Base-by-base conservation (phyloP, 2,329 filamentous ascomycete species). In the Clonostachys rosea region DNA sequence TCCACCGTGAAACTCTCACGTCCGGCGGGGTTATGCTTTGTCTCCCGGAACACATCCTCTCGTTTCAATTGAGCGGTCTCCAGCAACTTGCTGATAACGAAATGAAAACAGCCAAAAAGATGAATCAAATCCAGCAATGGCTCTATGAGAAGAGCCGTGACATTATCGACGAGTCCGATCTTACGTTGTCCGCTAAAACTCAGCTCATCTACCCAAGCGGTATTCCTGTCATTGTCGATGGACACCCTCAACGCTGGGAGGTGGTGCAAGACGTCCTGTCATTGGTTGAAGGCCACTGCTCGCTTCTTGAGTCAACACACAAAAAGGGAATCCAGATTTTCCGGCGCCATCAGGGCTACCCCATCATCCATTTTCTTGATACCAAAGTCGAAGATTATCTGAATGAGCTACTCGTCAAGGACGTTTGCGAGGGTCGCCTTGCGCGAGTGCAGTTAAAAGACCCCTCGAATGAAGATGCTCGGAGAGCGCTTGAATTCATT, bases 181-280 rank as follows among this genome's bases (percentile, higher is more conserved):
- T 84, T 46, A 78, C 77, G 46, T 75, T 84, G 43, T 78, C 70
- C 34, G 68, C 72, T 3, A 76, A 74, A 35, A 82, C 80, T 33
- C 79, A 86, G 55, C 58, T 86, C 0, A 67, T 85, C 2, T 85
- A 86, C 49, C 82, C 81, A 0, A 76, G 84, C 56, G 82, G 81
- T 0, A 49, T 56, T 0, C 76, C 81, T 49, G 55, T 57, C 1
- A 51, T 70, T 0, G 62, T 83, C 0, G 76, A 84, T 13, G 63
- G 73, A 13, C 69, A 70, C 35, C 77, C 78, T 0, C 60, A 75
- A 3, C 65, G 85, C 5, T 88, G 83, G 84, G 52, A 66, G 0
- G 53, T 74, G 0, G 57, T 54, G 1, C 1, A 17, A 0, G 44
- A 52, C 0, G 65, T 73, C 0, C 59, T 75, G 2, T 36, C 49